A percentile compares a stretch with the other conserved stretches of the same genome.
These are phyloP conservation scores for Candida tropicalis DNA, from an alignment of 1,139 yeast species.

Conservation along the genomic window DNA sequence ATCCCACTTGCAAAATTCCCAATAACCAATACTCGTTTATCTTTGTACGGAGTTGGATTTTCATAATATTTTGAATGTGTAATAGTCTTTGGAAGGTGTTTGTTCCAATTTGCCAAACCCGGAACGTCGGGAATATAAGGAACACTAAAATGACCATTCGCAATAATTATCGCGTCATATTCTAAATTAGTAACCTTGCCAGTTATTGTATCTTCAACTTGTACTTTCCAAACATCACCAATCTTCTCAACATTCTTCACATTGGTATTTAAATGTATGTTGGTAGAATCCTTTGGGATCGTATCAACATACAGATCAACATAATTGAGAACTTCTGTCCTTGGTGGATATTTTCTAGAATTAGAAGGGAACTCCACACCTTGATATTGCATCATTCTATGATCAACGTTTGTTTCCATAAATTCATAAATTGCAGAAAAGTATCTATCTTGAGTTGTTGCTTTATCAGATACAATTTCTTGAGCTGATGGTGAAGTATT, in stretches of 20 bases:
- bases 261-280: slow-evolving; percentile 24
- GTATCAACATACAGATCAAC: slow-evolving; percentile 34
- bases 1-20: slow-evolving; percentile 52
- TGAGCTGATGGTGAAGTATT: slow-evolving; percentile 21
- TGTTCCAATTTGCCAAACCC: slow-evolving; percentile 45
- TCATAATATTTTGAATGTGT: slow-evolving; percentile 49
- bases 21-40: slow-evolving; percentile 46
- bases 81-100: slow-evolving; percentile 28
- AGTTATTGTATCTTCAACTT: slow-evolving; percentile 15
- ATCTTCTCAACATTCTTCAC: slow-evolving; percentile 22
- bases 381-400: slow-evolving; percentile 45
- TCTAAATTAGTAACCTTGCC: slow-evolving; percentile 13
- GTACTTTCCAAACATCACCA: slow-evolving; percentile 21
- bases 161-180: slow-evolving; percentile 50
- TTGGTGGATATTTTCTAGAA: slow-evolving; percentile 35
- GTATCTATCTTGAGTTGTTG: slow-evolving; percentile 19
- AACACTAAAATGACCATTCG: slow-evolving; percentile 51
- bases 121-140: slow-evolving; percentile 48
- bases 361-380: slow-evolving; percentile 36
- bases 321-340: slow-evolving; percentile 42
- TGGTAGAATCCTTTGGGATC: slow-evolving; percentile 28
- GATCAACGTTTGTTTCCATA: slow-evolving; percentile 50
- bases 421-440: slow-evolving; percentile 50
- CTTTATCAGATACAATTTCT: slow-evolving; percentile 13
- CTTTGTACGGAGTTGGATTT: slow-evolving; percentile 31